phyloP scores from a whole-genome alignment of 1,284 basidiomycete genomes.

The Cerioporus squamosus region DNA sequence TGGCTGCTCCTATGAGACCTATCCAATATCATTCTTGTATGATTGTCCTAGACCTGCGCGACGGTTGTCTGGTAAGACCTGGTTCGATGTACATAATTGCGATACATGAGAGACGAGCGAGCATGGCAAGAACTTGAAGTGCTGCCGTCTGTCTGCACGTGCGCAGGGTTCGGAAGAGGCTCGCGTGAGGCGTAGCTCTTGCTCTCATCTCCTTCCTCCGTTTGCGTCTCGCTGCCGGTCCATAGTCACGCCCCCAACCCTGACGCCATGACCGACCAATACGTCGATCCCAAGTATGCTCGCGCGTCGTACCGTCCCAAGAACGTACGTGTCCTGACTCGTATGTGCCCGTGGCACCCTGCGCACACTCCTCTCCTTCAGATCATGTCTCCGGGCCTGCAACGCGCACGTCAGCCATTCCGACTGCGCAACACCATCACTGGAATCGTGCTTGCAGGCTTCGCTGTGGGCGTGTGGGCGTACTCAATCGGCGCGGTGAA shows the following conservation, averaged over 20 bases:
- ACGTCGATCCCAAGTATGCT: slow-evolving; percentile 40
- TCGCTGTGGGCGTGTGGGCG: slow-evolving; percentile 85
- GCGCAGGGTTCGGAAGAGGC: too few relatives aligned
- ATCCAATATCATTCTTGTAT: background rate
- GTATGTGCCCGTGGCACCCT: background rate
- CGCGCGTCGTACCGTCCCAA: slow-evolving; percentile 44
- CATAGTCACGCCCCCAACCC: background rate
- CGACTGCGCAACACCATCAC: slow-evolving; percentile 80
- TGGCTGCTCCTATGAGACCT: too few relatives aligned
- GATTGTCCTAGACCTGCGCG: too few relatives aligned
- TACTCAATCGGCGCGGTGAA: slow-evolving; percentile 95
- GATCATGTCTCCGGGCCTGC: slow-evolving; percentile 86
- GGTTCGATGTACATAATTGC: too few relatives aligned
- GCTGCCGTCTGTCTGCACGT: too few relatives aligned
- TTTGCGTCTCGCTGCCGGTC: background rate
- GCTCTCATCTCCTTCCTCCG: background rate
- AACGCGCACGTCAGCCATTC: slow-evolving; percentile 88
- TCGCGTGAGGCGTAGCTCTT: too few relatives aligned
- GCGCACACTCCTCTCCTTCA: slow-evolving; percentile 33
- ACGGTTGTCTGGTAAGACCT: too few relatives aligned
- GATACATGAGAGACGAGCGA: too few relatives aligned
- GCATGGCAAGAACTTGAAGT: too few relatives aligned
- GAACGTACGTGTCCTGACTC: slow-evolving; percentile 36
- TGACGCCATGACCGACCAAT: slow-evolving; percentile 36
- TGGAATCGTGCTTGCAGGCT: slow-evolving; percentile 73